Percentiles rank a stretch among this genome's conserved stretches.
These are phyloP conservation scores for Saccharomyces hybrid DNA, from an alignment of 1,139 yeast genomes.

Conservation along the genomic window DNA sequence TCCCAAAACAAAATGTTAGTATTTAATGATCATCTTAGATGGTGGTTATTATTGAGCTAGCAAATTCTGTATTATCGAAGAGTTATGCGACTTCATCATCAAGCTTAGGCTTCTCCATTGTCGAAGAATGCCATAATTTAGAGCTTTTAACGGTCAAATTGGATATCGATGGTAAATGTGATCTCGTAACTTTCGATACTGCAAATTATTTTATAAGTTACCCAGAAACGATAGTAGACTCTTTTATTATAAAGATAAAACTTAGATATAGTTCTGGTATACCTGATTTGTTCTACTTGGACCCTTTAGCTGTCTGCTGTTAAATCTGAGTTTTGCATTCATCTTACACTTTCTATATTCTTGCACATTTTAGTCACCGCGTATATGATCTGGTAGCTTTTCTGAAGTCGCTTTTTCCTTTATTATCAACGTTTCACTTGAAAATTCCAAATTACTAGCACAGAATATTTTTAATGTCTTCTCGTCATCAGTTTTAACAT, in stretches of 20 bases:
- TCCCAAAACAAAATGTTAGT: background rate
- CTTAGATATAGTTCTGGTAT: background rate
- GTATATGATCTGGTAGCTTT: background rate
- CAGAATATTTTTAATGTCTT: background rate
- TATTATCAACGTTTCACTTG: background rate
- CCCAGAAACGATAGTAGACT: background rate
- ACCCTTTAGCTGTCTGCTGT: background rate
- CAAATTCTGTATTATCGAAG: background rate
- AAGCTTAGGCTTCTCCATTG: background rate
- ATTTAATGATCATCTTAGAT: background rate
- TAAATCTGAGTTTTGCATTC: background rate
- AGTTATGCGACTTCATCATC: background rate
- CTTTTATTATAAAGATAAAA: no score
- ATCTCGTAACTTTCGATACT: background rate
- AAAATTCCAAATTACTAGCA: background rate
- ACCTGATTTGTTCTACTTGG: background rate
- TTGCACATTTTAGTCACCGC: background rate
- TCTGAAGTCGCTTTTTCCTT: background rate
- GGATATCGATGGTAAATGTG: background rate
- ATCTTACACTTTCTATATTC: background rate
- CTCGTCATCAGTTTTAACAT: constrained; percentile 37
- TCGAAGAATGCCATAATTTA: background rate
- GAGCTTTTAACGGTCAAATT: background rate
- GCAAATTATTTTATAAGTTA: background rate
- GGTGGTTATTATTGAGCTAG: background rate